Evolutionary conservation across 2,329 filamentous ascomycete genomes (phyloP).

Genomic region (Xylariaceae sp.): DNA sequence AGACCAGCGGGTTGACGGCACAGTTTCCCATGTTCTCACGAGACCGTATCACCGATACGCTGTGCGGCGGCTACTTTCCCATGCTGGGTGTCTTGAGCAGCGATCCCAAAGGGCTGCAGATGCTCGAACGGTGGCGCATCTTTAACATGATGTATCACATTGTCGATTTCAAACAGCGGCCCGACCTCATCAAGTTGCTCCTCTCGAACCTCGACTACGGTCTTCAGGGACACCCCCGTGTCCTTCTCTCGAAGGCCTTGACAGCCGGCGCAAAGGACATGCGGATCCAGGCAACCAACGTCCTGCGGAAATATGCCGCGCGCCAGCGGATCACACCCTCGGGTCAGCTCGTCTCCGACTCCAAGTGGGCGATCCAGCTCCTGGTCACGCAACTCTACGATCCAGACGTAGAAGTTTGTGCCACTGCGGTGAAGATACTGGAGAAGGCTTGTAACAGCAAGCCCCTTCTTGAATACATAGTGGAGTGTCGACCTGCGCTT

Average conservation of each 20-base stretch:
- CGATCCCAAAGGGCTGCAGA: slow-evolving; percentile 73
- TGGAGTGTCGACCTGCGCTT: slow-evolving; percentile 87
- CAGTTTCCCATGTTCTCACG: slow-evolving; percentile 82
- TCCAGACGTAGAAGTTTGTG: slow-evolving; percentile 92
- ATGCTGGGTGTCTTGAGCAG: slow-evolving; percentile 83
- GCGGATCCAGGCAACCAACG: slow-evolving; percentile 80
- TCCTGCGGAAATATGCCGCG: slow-evolving; percentile 79
- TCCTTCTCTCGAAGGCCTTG: slow-evolving; percentile 88
- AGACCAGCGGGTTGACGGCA: slow-evolving; percentile 68
- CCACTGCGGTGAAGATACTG: slow-evolving; percentile 91
- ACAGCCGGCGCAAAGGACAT: slow-evolving; percentile 89
- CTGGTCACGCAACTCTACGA: slow-evolving; percentile 99
- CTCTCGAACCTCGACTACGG: slow-evolving; percentile 90
- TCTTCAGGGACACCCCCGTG: slow-evolving; percentile 78
- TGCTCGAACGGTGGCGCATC: slow-evolving; percentile 94
- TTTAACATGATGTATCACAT: slow-evolving; percentile 99
- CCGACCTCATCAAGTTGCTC: slow-evolving; percentile 83
- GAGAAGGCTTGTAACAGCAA: slow-evolving; percentile 96
- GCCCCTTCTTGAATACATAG: slow-evolving; percentile 86
- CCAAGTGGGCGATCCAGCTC: slow-evolving; percentile 92
- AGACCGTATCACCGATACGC: slow-evolving; percentile 74
- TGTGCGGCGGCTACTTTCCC: slow-evolving; percentile 89
- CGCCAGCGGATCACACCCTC: slow-evolving; percentile 33
- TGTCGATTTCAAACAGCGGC: slow-evolving; percentile 80
- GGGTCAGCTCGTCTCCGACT: slow-evolving; percentile 50